Evolutionary conservation across 2,329 filamentous ascomycete species (phyloP), one percentile per base, ranked within the genome.

Genomic region (Venturia asperata): DNA sequence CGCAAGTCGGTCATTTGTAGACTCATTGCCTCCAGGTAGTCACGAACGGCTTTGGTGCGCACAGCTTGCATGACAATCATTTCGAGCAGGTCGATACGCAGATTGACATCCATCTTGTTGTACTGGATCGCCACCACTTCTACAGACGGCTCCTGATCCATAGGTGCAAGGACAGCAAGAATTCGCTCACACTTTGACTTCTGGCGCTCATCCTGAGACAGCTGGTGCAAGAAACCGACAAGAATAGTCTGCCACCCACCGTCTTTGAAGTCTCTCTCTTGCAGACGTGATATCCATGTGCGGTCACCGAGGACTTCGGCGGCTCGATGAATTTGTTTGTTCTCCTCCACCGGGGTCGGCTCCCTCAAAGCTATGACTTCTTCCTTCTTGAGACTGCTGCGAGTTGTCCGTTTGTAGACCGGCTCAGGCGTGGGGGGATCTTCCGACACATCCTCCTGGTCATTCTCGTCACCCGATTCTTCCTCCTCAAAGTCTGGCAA

Each of bases 181-280:
- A 97, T 83, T 67, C 89, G 85, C 69, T 96, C 91, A 73, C 92
- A 97, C 27, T 78, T 74, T n/a, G 83, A 80, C 67, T 89, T 85
- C 65, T 88, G 83, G 27, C 78, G 74, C 19, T 83, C 80, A 67
- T 89, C 84, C 64, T 87, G 83, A 11, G 87, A 82, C 5, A 97
- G 79, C 70, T 95, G 92, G 74, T 96, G 83, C 19, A 99, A 77
- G 19, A 97, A 79, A 7, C 92, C 94, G 55, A 96, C 87, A 72
- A 97, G 83, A 68, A 97, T 93, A 67, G 91, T 77, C 75, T 97
- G 86, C 94, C 94, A 99, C 24, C 92, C 92, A 65, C 93, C 94
- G 56, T 93, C 85, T 68, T 85, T 82, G 73, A 97, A 96, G 69
- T 96, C 88, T 58, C 93, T 88, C 71, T 89, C 89, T 68, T 87